Evolutionary conservation across 1,284 basidiomycete species (phyloP).

Genomic region (Ganoderma resinaceum): DNA sequence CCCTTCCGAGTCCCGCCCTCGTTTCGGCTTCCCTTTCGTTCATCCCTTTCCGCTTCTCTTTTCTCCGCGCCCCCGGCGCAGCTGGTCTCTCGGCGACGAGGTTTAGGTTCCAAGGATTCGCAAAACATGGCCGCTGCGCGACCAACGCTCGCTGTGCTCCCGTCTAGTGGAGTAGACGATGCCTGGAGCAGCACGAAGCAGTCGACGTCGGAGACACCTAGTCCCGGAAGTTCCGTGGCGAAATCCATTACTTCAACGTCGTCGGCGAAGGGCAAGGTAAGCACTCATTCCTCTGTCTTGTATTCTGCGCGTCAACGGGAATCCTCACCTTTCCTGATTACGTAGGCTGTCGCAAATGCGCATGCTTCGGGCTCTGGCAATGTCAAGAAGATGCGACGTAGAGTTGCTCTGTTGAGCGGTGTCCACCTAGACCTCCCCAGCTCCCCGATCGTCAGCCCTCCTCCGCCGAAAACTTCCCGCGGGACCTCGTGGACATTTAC

Average conservation of each 20-base stretch:
- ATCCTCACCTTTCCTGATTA: neutral
- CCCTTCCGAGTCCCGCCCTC: conserved; percentile 26
- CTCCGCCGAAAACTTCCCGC: conserved; percentile 32
- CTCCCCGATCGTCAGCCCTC: conserved; percentile 32
- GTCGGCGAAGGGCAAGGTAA: conserved; percentile 24
- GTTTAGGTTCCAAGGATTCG: conserved; percentile 36
- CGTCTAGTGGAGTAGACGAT: conserved; percentile 37
- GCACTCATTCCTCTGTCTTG: neutral
- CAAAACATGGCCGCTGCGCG: conserved; percentile 44
- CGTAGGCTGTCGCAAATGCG: conserved; percentile 23
- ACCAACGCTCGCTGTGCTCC: conserved; percentile 39
- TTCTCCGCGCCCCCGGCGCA: conserved; percentile 33
- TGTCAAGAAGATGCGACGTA: conserved; percentile 42
- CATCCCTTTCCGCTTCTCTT: conserved; percentile 23
- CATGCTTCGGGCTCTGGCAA: conserved; percentile 25
- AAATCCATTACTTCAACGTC: conserved; percentile 12
- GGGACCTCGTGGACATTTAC: conserved; percentile 41
- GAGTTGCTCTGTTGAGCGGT: conserved; percentile 37
- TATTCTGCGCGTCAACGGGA: neutral
- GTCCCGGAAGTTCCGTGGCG: conserved; percentile 17
- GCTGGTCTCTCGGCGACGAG: conserved; percentile 31
- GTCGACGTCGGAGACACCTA: conserved; percentile 30
- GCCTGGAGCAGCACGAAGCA: conserved; percentile 42
- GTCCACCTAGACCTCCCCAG: conserved; percentile 37
- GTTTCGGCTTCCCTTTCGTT: conserved; percentile 22